Conservation (phyloP, 176 grass and related monocot species). For the Paspalum vaginatum region DNA sequence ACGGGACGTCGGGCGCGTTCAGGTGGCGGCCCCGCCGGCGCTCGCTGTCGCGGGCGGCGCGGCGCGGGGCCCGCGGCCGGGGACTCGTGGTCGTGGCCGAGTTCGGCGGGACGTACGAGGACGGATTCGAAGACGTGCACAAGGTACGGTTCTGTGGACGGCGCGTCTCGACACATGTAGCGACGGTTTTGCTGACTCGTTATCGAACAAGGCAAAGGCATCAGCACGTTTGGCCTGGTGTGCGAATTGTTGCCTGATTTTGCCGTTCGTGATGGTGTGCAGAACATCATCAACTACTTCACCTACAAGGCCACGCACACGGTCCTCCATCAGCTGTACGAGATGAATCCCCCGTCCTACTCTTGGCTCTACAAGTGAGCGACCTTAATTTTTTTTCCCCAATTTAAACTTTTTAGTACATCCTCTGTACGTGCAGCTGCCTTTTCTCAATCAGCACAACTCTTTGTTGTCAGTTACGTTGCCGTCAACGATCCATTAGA, state of each 20-base stretch:
- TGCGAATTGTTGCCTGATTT: not conserved
- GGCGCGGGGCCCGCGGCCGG: slow-evolving; percentile 22
- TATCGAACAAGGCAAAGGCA: not conserved
- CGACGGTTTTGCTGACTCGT: not conserved
- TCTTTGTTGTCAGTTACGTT: slow-evolving; percentile 60
- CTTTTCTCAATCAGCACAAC: not conserved
- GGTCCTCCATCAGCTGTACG: slow-evolving; percentile 90
- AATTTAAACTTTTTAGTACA: not conserved
- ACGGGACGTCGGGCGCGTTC: not conserved
- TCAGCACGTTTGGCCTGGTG: not conserved
- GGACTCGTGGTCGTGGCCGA: slow-evolving; percentile 51
- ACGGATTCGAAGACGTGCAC: slow-evolving; percentile 64
- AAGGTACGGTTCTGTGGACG: slow-evolving; percentile 22
- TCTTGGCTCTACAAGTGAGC: slow-evolving; percentile 83
- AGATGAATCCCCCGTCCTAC: slow-evolving; percentile 91
- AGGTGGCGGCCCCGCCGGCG: slow-evolving; percentile 27
- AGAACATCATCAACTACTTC: slow-evolving; percentile 94
- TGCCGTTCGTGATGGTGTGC: slow-evolving; percentile 12
- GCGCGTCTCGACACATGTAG: not conserved
- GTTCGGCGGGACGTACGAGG: slow-evolving; percentile 65
- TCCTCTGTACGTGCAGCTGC: not conserved
- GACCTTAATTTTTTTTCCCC: no score
- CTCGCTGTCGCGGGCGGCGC: slow-evolving; percentile 3
- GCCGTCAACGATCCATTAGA: slow-evolving; percentile 54
- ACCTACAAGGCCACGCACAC: slow-evolving; percentile 93